Evolutionary conservation across 106 monocot species (phyloP).

Genomic region (Apostasia ramifera): DNA sequence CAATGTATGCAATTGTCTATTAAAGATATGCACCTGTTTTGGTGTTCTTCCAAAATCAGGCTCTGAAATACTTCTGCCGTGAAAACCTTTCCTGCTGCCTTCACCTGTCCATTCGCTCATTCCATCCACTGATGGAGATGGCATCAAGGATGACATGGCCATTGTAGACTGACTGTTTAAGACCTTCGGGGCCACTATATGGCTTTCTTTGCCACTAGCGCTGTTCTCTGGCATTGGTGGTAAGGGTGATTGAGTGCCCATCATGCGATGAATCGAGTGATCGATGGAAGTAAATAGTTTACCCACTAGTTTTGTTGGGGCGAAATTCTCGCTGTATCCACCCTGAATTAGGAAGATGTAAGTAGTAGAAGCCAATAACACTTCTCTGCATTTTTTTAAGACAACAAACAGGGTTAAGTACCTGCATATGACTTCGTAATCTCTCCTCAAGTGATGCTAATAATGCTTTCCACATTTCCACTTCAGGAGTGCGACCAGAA

Average conservation of each 20-base stretch:
- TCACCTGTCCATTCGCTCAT: slow-evolving; percentile 63
- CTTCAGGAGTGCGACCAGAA: slow-evolving; percentile 62
- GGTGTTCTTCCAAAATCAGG: slow-evolving; percentile 81
- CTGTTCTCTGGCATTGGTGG: slow-evolving; percentile 42
- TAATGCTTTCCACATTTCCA: slow-evolving; percentile 71
- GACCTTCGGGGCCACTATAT: slow-evolving; percentile 27
- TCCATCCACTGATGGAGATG: slow-evolving; percentile 72
- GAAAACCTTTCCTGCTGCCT: slow-evolving; percentile 34
- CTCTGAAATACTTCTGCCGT: slow-evolving; percentile 76
- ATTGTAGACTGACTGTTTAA: slow-evolving; percentile 58
- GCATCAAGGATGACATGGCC: slow-evolving; percentile 70
- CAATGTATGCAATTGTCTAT: not conserved
- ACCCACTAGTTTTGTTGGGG: slow-evolving; percentile 74
- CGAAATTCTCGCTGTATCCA: slow-evolving; percentile 69
- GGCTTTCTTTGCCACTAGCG: slow-evolving; percentile 26
- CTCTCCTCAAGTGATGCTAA: slow-evolving; percentile 83
- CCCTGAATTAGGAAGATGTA: slow-evolving; percentile 35
- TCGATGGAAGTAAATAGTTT: slow-evolving; percentile 86
- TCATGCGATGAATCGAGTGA: slow-evolving; percentile 75
- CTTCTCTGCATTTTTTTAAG: too few relatives aligned
- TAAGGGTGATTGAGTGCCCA: slow-evolving; percentile 58
- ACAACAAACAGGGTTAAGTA: slow-evolving; percentile 9
- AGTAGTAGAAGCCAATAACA: not conserved
- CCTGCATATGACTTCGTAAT: slow-evolving; percentile 75
- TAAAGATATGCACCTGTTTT: slow-evolving; percentile 44